Percentiles rank a stretch among this genome's conserved stretches.
Conservation (phyloP, 352 stramenopile species). For the Globisporangium carolinianum region DNA sequence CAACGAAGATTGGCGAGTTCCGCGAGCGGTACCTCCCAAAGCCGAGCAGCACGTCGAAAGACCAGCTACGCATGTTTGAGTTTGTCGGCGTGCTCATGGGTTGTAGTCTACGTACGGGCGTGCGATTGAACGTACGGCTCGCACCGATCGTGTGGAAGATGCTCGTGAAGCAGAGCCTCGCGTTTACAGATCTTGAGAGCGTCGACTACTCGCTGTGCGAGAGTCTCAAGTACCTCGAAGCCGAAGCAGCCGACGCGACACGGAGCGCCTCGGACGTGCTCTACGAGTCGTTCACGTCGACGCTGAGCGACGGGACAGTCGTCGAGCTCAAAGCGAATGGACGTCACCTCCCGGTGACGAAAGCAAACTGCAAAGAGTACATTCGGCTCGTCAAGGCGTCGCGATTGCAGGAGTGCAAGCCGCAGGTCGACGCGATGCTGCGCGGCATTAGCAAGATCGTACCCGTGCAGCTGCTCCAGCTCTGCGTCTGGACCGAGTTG, state of each 20-base stretch:
- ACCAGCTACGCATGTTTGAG: constrained; percentile 64
- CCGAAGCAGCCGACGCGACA: constrained; percentile 9
- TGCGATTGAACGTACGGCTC: constrained; percentile 63
- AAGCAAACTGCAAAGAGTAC: constrained; percentile 68
- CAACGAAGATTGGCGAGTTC: constrained; percentile 62
- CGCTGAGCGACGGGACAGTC: constrained; percentile 54
- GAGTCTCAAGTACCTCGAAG: constrained; percentile 40
- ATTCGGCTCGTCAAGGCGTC: constrained; percentile 50
- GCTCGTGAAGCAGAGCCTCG: constrained; percentile 65
- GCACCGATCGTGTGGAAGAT: constrained; percentile 77
- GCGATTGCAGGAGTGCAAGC: constrained; percentile 66
- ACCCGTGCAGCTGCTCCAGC: constrained; percentile 50
- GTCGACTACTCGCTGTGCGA: constrained; percentile 35
- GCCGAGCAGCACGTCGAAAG: constrained; percentile 47
- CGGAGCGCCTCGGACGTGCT: constrained; percentile 26
- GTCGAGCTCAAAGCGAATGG: constrained; percentile 57
- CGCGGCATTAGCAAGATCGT: constrained; percentile 64
- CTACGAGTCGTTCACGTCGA: constrained; percentile 68
- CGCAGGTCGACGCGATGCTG: constrained; percentile 70
- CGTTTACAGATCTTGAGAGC: constrained; percentile 35
- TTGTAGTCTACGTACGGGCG: constrained; percentile 69
- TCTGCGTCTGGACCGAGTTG: constrained; percentile 76
- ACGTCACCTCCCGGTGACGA: constrained; percentile 44
- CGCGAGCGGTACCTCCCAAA: constrained; percentile 59
- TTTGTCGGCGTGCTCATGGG: constrained; percentile 75